Base-by-base conservation (phyloP, 305 asterid genomes). In the Solanum chacoense region DNA sequence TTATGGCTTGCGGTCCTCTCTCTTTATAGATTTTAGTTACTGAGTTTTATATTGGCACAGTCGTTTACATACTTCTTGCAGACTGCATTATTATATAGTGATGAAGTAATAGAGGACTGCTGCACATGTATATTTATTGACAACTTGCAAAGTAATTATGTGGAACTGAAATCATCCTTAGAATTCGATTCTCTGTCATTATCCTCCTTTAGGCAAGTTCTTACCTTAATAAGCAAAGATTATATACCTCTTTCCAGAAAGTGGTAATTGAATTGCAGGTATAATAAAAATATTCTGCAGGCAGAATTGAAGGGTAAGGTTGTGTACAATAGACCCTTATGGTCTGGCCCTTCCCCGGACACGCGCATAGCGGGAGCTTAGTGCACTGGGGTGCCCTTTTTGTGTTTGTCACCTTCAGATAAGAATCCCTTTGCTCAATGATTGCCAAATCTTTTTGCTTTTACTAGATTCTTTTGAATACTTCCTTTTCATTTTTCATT, bases 381-480 rank as follows among this genome's bases (percentile, higher is more conserved):
- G 72, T 65, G 14, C 72, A 65, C 29, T 65, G 14, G 72, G 29
- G 3, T 65, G 29, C 14, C 29, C 29, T n/a, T n/a, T 65, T n/a
- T 65, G 50, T 28, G 29, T 71, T 28, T 26, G 13, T 69, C 87
- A 40, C 69, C 50, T 81, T 88, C 22, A 45, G 75, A 29, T 35
- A 67, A 63, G 74, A 84, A 85, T 84, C 71, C 20, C 16, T 34
- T 88, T 78, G 29, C 81, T 79, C 73, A 76, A 84, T 90, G 31
- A 35, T 45, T 29, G 28, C 83, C 89, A 88, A 90, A 42, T 74
- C 81, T 74, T 65, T 69, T 12, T 85, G 73, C 86, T 79, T 65
- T 29, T 32, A 67, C 75, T 55, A 55, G 91, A 92, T 90, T 90
- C 91, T 73, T 86, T 87, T 55, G 72, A 76, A 88, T 80, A 55